Percentiles rank a stretch among this genome's conserved stretches.
Evolutionary conservation across 169 alveolate genomes (phyloP).

Genomic region (Plasmodium inui): DNA sequence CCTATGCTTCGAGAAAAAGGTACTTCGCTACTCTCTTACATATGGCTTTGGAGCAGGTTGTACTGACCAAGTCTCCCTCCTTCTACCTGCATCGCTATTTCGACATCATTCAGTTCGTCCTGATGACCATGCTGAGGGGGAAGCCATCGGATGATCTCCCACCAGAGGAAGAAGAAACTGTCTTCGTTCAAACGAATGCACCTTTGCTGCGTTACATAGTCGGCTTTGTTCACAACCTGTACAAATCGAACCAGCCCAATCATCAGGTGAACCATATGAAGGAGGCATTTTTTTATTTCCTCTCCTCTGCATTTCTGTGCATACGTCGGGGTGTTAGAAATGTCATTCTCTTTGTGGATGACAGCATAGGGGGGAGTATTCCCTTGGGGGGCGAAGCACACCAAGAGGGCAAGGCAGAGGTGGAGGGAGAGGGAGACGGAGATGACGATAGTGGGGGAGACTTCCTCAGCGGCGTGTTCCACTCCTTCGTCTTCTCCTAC

Average conservation of each 20-base stretch:
- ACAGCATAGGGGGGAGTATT: not conserved
- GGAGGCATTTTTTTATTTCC: not conserved
- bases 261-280: not conserved
- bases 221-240: not conserved
- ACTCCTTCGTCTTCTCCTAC: conserved; percentile 5
- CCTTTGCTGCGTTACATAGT: not conserved
- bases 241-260: not conserved
- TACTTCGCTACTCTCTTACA: not conserved
- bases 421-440: not conserved
- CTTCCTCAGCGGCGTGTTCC: not conserved
- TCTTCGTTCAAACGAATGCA: conserved; percentile 4
- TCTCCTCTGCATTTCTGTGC: conserved; percentile 18
- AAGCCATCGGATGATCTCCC: not conserved
- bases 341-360: conserved; percentile 4
- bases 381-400: not conserved
- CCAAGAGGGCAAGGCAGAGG: not conserved
- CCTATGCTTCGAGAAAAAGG: not conserved
- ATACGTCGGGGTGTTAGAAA: not conserved
- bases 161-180: not conserved
- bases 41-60: conserved; percentile 7
- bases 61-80: not conserved
- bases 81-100: conserved; percentile 30
- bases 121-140: not conserved
- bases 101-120: not conserved
- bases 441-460: not conserved